Conservation (phyloP, 2,329 filamentous ascomycete genomes). For the Ophiostoma fasciatum region DNA sequence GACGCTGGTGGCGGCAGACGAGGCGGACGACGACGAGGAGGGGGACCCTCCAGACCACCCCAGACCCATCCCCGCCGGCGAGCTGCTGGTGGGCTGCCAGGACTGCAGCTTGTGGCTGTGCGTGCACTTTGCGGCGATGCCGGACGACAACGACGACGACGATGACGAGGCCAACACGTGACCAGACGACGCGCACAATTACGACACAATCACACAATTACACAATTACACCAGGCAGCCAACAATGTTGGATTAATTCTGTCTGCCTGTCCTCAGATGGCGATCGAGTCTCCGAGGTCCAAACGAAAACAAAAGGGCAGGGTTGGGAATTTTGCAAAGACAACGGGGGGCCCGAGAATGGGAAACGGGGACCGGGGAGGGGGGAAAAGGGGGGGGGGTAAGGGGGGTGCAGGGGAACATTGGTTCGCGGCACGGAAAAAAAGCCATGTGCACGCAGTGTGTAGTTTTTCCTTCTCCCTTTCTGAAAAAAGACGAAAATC, state of each 20-base stretch:
- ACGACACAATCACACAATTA: neutral
- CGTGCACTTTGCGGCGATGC: constrained; percentile 46
- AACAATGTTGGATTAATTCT: too few species aligned
- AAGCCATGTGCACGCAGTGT: too few species aligned
- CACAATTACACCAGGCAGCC: too few species aligned
- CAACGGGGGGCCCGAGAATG: too few species aligned
- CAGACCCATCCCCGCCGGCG: constrained; percentile 34
- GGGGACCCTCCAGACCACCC: neutral
- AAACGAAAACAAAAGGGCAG: too few species aligned
- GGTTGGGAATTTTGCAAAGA: too few species aligned
- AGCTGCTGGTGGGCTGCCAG: constrained; percentile 48
- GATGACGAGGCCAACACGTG: too few species aligned
- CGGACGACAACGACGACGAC: constrained; percentile 16
- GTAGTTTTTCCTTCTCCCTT: neutral
- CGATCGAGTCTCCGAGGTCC: neutral
- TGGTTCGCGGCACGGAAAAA: constrained; percentile 6
- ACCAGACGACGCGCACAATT: constrained; percentile 1
- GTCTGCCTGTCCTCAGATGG: too few species aligned
- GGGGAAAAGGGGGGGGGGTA: too few species aligned
- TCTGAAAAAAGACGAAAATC: constrained; percentile 6
- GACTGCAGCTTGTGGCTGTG: constrained; percentile 54
- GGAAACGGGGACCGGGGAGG: too few species aligned
- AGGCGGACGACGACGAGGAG: neutral
- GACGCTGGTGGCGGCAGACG: constrained; percentile 13
- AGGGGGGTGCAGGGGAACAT: too few species aligned